Percentiles rank a stretch among this genome's conserved stretches.
Evolutionary conservation across 306 rosid species (phyloP).

Genomic region (Cicer cuneatum): DNA sequence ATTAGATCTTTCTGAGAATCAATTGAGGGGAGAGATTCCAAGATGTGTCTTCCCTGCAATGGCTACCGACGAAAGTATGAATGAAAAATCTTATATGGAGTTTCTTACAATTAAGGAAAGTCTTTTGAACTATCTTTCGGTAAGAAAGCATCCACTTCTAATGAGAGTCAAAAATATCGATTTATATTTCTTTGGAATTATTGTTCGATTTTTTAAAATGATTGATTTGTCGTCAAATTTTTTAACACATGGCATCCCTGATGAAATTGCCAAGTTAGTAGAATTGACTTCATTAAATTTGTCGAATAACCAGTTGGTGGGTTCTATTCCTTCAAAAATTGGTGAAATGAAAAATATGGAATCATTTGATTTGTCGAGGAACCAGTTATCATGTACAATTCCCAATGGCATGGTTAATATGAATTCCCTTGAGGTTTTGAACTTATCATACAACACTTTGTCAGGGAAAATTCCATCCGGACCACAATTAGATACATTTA

Average conservation of each 20-base stretch:
- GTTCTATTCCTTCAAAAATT: slow-evolving; percentile 39
- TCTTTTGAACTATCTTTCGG: not conserved
- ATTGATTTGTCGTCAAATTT: slow-evolving; percentile 45
- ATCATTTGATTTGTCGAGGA: slow-evolving; percentile 42
- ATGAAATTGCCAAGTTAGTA: not conserved
- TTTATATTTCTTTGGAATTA: too few relatives aligned
- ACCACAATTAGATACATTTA: not conserved
- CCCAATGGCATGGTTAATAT: slow-evolving; percentile 35
- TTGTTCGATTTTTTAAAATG: too few relatives aligned
- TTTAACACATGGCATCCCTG: slow-evolving; percentile 42
- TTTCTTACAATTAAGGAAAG: not conserved
- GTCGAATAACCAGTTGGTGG: slow-evolving; percentile 34
- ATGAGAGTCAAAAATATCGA: too few relatives aligned
- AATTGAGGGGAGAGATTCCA: slow-evolving; percentile 39
- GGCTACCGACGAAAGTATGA: not conserved
- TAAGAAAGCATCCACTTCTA: not conserved
- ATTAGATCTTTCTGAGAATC: slow-evolving; percentile 37
- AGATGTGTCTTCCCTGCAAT: slow-evolving; percentile 36
- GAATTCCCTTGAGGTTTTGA: accelerated
- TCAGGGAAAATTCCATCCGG: slow-evolving; percentile 33
- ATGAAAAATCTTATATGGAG: not conserved
- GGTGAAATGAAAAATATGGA: slow-evolving; percentile 8
- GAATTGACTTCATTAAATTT: slow-evolving; percentile 15
- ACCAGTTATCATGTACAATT: slow-evolving; percentile 46
- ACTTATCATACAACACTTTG: slow-evolving; percentile 44